Evolutionary conservation across 306 rosid species (phyloP), one percentile per base, ranked within the genome.

Genomic region (Boehmeria nivea): DNA sequence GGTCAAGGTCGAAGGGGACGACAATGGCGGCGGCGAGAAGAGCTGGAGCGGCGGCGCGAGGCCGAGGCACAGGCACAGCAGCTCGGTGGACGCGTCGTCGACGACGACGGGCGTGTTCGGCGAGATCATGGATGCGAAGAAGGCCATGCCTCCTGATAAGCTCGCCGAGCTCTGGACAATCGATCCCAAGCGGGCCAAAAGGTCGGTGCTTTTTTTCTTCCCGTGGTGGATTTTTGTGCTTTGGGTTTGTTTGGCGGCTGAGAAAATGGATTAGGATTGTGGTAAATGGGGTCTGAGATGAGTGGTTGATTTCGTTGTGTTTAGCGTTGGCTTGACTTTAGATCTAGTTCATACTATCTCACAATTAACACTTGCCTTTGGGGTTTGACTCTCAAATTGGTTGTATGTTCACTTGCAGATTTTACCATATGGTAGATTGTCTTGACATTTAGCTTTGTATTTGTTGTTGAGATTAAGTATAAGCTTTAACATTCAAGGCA

Each of bases 61-160:
- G 69, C 65, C 78, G 21, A 77, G 94, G 71, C 95, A 93, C 74
- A 54, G 96, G 67, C 85, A 85, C 52, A 83, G 95, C 43, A 46
- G 78, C 59, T 93, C 99, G 8, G 94, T 93, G 17, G 99, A 93
- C 20, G 88, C 89, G 51, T 83, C 79, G 37, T 64, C 72, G 22
- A 61, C 74, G 64, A 82, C 99, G 43, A 73, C 89, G 13, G 72
- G 81, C 38, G 69, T 78, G 80, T 83, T 93, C 44, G 94, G 95
- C 7, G 99, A 93, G 70, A 77, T 88, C 47, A 83, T 93, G 96
- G 99, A 93, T 3, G 96, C 99, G 0, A 93, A 93, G 80, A 93
- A 93, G 68, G 99, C 99, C n/a, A 93, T 93, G 99, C 95, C 99
- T 74, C 96, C 99, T 16, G 96, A 88, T 76, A 88, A 93, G 77